A percentile compares a stretch with the other conserved stretches of the same genome.
Conservation (phyloP, 2,329 filamentous ascomycete species). For the Cladosporium velox region DNA sequence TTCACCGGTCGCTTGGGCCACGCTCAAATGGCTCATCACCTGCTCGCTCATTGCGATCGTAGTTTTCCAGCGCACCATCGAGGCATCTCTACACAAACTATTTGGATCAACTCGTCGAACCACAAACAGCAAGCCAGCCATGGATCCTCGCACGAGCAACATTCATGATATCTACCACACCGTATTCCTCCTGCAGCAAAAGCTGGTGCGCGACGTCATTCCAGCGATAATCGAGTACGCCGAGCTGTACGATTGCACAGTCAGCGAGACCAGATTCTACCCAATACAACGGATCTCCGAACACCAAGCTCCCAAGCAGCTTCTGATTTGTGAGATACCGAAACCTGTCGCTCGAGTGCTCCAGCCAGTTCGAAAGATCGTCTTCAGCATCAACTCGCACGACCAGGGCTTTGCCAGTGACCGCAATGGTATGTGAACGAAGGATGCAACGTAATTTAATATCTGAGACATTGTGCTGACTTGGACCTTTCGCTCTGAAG, state of each 20-base stretch:
- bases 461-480: no score
- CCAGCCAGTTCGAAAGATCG: conserved; percentile 18
- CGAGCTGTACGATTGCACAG: conserved; percentile 2
- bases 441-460: no score
- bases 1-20: not conserved
- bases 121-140: not conserved
- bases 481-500: no score
- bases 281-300: not conserved
- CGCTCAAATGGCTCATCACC: not conserved
- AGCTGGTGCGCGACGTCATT: conserved; percentile 22
- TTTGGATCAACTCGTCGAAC: not conserved
- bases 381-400: conserved; percentile 19
- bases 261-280: not conserved
- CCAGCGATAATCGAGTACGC: conserved; percentile 20
- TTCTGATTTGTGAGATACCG: not conserved
- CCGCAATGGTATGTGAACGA: not conserved
- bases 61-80: not conserved
- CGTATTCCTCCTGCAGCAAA: conserved; percentile 22
- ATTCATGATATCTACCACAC: conserved; percentile 20
- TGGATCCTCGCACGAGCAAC: not conserved
- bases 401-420: conserved; percentile 21
- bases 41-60: not conserved
- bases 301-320: not conserved
- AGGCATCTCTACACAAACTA: not conserved
- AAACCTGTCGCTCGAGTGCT: not conserved